A percentile compares a stretch with the other conserved stretches of the same genome.
Conservation (phyloP, 2,329 filamentous ascomycete species). For the Beauveria varroae region DNA sequence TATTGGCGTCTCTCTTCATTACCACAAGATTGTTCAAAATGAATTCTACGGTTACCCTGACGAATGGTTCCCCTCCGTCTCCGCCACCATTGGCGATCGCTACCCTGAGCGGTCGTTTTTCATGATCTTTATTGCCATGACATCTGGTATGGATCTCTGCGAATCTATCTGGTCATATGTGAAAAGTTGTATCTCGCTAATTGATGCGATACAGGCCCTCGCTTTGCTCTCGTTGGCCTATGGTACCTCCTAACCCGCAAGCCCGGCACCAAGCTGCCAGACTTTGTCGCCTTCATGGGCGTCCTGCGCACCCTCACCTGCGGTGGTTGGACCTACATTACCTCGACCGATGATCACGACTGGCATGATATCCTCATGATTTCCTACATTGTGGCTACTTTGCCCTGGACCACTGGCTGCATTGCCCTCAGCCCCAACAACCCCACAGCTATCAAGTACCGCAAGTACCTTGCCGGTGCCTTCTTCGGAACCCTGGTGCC, state of each 20-base stretch:
- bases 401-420: slow-evolving; percentile 93
- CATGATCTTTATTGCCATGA: slow-evolving; percentile 94
- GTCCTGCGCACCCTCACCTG: slow-evolving; percentile 87
- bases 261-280: slow-evolving; percentile 68
- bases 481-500: slow-evolving; percentile 92
- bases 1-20: slow-evolving; percentile 76
- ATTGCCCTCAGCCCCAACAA: slow-evolving; percentile 82
- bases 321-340: slow-evolving; percentile 97
- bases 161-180: background rate
- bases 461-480: slow-evolving; percentile 71
- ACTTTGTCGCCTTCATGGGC: slow-evolving; percentile 72
- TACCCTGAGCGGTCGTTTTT: slow-evolving; percentile 97
- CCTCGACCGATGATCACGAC: slow-evolving; percentile 94
- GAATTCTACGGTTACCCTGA: slow-evolving; percentile 91
- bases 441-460: slow-evolving; percentile 72
- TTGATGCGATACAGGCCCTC: slow-evolving; percentile 55
- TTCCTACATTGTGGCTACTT: slow-evolving; percentile 85
- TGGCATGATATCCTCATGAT: slow-evolving; percentile 99
- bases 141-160: slow-evolving; percentile 57
- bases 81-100: slow-evolving; percentile 91
- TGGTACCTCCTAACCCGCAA: slow-evolving; percentile 86
- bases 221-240: slow-evolving; percentile 81
- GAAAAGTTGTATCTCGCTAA: background rate
- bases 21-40: slow-evolving; percentile 95
- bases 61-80: slow-evolving; percentile 96